Base-by-base conservation (phyloP, 2,329 filamentous ascomycete genomes). In the Fulvia fulva region DNA sequence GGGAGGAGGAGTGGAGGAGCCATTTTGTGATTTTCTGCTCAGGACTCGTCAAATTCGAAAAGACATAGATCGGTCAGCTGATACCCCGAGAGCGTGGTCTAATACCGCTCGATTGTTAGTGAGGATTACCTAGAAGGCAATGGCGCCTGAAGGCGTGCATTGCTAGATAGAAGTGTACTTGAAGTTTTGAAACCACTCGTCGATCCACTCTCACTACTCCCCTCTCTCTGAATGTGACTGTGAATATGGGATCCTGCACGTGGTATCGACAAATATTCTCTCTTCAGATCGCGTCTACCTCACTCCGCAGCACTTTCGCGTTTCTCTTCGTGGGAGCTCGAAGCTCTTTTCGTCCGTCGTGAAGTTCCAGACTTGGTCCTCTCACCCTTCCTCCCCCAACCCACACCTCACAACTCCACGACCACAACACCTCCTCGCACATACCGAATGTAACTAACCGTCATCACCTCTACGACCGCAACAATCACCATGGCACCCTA, bases 401-500 rank as follows among this genome's bases (percentile, higher is more conserved):
- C 37, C 7, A 14, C 37, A 1, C 37, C 8, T 16, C 37, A n/a
- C 37, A 41, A 19, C 14, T n/a, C n/a, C 37, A 41, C 37, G n/a
- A 37, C n/a, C n/a, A 41, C 1, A 41, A 12, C 12, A 32, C 28
- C 28, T 32, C 37, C 37, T 41, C 37, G 14, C 14, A 2, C 37
- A 34, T 14, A 41, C 25, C 14, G 5, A 21, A 47, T 47, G 44
- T 47, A 47, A 11, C 21, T 5, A 8, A 25, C n/a, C 19, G 8
- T n/a, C 23, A 16, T 1, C 19, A n/a, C 1, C 28, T 19, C 28
- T 6, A 12, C 34, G 12, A 4, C 16, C 21, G 21, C 52, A 19
- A 47, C 11, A 22, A 88, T n/a, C n/a, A n/a, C n/a, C n/a, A n/a
- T 90, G 84, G 80, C 87, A 43, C 83, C 85, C 63, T 66, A 67